Base-by-base conservation (phyloP, 768 basidiomycete species). In the Mycena floridula region DNA sequence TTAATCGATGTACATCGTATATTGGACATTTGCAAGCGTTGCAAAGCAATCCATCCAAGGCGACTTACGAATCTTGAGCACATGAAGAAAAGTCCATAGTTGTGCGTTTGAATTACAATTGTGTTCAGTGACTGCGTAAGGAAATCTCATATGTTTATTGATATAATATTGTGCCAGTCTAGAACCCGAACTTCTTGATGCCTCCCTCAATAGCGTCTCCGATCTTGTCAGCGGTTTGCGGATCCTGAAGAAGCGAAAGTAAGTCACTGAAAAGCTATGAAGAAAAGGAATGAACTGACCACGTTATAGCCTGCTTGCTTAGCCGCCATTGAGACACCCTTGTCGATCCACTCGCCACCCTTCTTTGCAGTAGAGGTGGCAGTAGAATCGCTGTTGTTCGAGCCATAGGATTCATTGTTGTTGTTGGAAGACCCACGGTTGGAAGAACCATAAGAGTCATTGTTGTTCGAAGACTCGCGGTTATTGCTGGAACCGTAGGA, bases 271-370 rank as follows among this genome's bases (percentile, higher is more conserved):
- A 32, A 32, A 32, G 28, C 11, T 9, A 16, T 9, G 28, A 32
- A 32, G 28, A 32, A 16, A 32, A 32, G 28, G 28, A 32, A 9
- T 32, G 28, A 8, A 63, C 73, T 40, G 45, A 78, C 75, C 13
- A 77, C 6, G 47, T 73, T 66, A 50, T 60, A 66, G 0, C 76
- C 76, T 23, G 65, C 66, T 54, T 69, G 65, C 45, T 60, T 44
- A 6, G 73, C 68, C 22, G 54, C 64, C 16, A 41, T 47, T 45
- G 60, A 58, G 42, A 78, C 57, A 36, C 72, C 68, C 46, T 70
- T 66, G 46, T 67, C 58, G 40, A 68, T 30, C 59, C 51, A 70
- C 52, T 65, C 58, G 23, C 47, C 50, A 8, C 50, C 48, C 36
- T 60, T 41, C 28, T 32, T 32, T n/a, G n/a, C n/a, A n/a, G n/a